phyloP scores from a whole-genome alignment of 2,329 filamentous ascomycete genomes.

The Monosporascus sp. region DNA sequence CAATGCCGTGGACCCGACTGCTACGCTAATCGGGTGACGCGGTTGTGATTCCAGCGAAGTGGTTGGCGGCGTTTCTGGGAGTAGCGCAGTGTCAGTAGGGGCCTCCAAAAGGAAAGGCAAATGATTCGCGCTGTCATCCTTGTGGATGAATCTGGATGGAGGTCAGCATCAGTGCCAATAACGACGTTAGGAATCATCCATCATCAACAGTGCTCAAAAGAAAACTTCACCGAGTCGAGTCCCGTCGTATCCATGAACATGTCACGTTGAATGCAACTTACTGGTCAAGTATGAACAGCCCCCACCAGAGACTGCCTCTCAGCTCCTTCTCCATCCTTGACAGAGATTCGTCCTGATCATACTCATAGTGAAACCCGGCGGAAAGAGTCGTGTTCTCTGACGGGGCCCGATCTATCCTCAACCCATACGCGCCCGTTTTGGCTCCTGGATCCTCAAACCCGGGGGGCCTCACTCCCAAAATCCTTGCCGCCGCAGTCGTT shows the following conservation, averaged over 20 bases:
- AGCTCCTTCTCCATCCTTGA: conserved; percentile 30
- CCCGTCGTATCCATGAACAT: no score
- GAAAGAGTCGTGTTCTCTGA: no score
- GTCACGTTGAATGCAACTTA: conserved; percentile 15
- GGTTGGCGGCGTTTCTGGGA: conserved; percentile 20
- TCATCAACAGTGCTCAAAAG: no score
- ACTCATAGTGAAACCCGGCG: no score
- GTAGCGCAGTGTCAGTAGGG: conserved; percentile 20
- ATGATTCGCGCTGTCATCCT: conserved; percentile 22
- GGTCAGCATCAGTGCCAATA: conserved; percentile 4
- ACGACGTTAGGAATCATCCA: no score
- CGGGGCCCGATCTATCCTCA: no score
- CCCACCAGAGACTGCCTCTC: conserved; percentile 37
- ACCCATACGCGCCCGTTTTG: conserved; percentile 6
- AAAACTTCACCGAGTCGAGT: no score
- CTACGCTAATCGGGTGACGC: conserved; percentile 15
- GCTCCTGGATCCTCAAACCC: conserved; percentile 29
- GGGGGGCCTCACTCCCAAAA: conserved; percentile 29
- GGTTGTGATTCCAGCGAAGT: neutral
- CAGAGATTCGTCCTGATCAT: conserved; percentile 3
- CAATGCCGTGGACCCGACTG: conserved; percentile 15
- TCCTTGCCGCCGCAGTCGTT: conserved; percentile 30
- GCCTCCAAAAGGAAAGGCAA: conserved; percentile 28
- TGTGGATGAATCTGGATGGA: conserved; percentile 24
- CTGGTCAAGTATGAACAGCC: conserved; percentile 39